Conservation (phyloP, 768 basidiomycete genomes). For the Russula abietina region DNA sequence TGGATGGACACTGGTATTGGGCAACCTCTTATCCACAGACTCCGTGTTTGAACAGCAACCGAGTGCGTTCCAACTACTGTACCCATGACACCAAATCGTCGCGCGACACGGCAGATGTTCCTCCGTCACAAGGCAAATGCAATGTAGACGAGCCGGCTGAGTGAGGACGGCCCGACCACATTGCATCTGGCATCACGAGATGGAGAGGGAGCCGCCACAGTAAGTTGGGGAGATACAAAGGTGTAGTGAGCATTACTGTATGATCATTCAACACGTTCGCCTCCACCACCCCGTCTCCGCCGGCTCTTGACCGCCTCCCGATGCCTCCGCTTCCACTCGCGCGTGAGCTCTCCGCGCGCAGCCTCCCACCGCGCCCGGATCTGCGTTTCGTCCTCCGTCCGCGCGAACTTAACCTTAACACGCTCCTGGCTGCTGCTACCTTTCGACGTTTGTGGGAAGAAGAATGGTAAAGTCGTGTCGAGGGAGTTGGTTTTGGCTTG, state of each 20-base stretch:
- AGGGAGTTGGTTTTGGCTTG: neutral
- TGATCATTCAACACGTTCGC: conserved; percentile 33
- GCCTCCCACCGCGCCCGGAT: conserved; percentile 67
- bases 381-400: conserved; percentile 50
- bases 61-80: too few species aligned
- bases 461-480: conserved; percentile 18
- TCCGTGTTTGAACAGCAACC: too few species aligned
- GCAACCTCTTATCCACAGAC: too few species aligned
- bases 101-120: too few species aligned
- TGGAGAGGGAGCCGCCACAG: too few species aligned
- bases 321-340: conserved; percentile 71
- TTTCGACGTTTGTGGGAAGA: conserved; percentile 13
- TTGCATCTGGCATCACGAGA: too few species aligned
- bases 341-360: conserved; percentile 59
- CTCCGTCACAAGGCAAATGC: too few species aligned
- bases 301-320: conserved; percentile 68
- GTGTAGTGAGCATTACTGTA: neutral
- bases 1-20: too few species aligned
- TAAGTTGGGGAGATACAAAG: too few species aligned
- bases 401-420: conserved; percentile 41
- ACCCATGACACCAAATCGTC: too few species aligned
- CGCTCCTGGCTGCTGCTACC: neutral
- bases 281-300: conserved; percentile 44
- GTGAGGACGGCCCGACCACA: too few species aligned
- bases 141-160: too few species aligned